Evolutionary conservation across 2,329 filamentous ascomycete species (phyloP).

Genomic region (Laburnicola sp.): DNA sequence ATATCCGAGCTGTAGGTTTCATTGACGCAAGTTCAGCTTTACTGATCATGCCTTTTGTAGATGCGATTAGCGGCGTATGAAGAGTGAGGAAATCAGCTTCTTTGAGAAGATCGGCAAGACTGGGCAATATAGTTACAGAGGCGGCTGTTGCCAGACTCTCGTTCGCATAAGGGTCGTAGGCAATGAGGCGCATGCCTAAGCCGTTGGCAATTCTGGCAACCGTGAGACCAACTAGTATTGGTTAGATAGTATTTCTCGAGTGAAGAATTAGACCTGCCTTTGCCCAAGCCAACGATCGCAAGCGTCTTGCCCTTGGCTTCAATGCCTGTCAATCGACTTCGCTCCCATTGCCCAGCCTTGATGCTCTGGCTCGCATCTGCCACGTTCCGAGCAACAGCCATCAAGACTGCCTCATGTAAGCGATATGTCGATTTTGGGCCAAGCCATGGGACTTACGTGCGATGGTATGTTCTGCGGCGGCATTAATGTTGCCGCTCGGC

Average conservation of each 20-base stretch:
- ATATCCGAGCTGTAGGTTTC: slow-evolving; percentile 72
- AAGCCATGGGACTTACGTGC: slow-evolving; percentile 43
- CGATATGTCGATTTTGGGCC: neutral
- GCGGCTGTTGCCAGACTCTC: slow-evolving; percentile 69
- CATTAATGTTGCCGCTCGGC: slow-evolving; percentile 77
- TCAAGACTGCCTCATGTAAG: slow-evolving; percentile 56
- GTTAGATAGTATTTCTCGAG: slow-evolving; percentile 15
- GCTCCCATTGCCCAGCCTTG: slow-evolving; percentile 75
- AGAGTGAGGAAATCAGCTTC: slow-evolving; percentile 76
- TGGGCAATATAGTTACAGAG: slow-evolving; percentile 65
- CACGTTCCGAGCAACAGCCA: slow-evolving; percentile 74
- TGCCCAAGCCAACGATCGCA: slow-evolving; percentile 78
- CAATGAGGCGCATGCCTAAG: slow-evolving; percentile 73
- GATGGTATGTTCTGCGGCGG: slow-evolving; percentile 77
- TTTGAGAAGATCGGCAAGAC: slow-evolving; percentile 64
- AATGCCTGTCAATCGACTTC: slow-evolving; percentile 72
- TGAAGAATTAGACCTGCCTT: slow-evolving; percentile 53
- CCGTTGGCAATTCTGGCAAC: slow-evolving; percentile 79
- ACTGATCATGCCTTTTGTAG: slow-evolving; percentile 73
- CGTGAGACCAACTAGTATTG: slow-evolving; percentile 66
- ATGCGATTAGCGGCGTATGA: slow-evolving; percentile 77
- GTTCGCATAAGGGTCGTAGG: slow-evolving; percentile 77
- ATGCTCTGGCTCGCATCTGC: slow-evolving; percentile 69
- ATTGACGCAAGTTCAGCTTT: slow-evolving; percentile 68
- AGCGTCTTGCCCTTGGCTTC: slow-evolving; percentile 78